These are phyloP conservation scores for Hypoxylon sp. DNA, from an alignment of 2,329 filamentous ascomycete species.

Conservation along the genomic window DNA sequence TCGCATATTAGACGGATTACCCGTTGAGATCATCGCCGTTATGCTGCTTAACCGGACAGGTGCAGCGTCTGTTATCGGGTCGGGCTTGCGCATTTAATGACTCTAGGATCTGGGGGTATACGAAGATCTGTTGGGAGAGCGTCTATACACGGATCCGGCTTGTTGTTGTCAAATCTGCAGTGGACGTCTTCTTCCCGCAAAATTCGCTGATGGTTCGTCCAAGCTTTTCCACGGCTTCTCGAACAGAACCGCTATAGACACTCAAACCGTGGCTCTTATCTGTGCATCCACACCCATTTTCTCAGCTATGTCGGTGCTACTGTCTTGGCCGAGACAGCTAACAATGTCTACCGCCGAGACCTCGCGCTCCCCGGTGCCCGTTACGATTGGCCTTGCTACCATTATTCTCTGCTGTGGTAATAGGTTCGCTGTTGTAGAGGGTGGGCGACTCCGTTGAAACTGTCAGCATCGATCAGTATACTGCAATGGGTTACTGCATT, in stretches of 20 bases:
- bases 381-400: slow-evolving; percentile 46
- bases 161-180: slow-evolving; percentile 59
- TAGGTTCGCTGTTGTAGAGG: slow-evolving; percentile 55
- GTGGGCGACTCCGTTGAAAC: slow-evolving; percentile 52
- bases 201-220: slow-evolving; percentile 61
- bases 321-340: slow-evolving; percentile 58
- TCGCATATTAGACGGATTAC: slow-evolving; percentile 10
- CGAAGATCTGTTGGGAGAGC: slow-evolving; percentile 59
- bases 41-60: slow-evolving; percentile 63
- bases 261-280: slow-evolving; percentile 57
- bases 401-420: slow-evolving; percentile 56
- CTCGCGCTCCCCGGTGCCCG: slow-evolving; percentile 46
- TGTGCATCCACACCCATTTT: slow-evolving; percentile 59
- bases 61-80: slow-evolving; percentile 63
- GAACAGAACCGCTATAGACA: slow-evolving; percentile 44
- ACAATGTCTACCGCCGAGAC: slow-evolving; percentile 59
- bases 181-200: slow-evolving; percentile 62
- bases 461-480: slow-evolving; percentile 35
- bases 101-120: slow-evolving; percentile 63
- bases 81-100: slow-evolving; percentile 62
- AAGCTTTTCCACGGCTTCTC: slow-evolving; percentile 52
- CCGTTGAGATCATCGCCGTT: slow-evolving; percentile 60
- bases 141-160: slow-evolving; percentile 63
- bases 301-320: slow-evolving; percentile 62
- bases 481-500: slow-evolving; percentile 60